Conservation (phyloP, 2,329 filamentous ascomycete species). For the Ascochyta koolunga region DNA sequence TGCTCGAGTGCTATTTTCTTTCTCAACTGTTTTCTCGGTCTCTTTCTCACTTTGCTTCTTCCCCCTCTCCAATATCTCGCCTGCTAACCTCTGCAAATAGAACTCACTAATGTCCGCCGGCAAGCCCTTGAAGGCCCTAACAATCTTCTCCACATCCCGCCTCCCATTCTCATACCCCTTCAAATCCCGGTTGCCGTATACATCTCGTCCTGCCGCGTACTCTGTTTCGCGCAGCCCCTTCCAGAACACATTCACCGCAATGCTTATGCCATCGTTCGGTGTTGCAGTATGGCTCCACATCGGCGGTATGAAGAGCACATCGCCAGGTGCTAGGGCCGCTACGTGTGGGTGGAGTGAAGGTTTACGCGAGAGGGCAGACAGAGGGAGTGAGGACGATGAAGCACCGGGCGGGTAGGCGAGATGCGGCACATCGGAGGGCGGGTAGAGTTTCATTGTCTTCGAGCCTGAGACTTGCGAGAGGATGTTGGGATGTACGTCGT, state of each 20-base stretch:
- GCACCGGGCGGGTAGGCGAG: conserved; percentile 76
- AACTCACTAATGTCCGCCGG: conserved; percentile 73
- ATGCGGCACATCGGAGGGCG: conserved; percentile 73
- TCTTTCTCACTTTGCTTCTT: conserved; percentile 5
- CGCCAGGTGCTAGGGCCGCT: conserved; percentile 70
- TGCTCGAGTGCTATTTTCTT: background rate
- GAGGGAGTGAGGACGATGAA: conserved; percentile 73
- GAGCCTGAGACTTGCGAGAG: conserved; percentile 78
- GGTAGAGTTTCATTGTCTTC: conserved; percentile 78
- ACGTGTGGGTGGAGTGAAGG: conserved; percentile 60
- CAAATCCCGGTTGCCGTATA: conserved; percentile 87
- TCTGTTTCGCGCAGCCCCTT: conserved; percentile 65
- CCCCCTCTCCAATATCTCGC: conserved; percentile 62
- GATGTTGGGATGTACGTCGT: conserved; percentile 89
- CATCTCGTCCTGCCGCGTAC: conserved; percentile 77
- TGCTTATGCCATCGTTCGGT: conserved; percentile 60
- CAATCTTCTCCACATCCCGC: conserved; percentile 71
- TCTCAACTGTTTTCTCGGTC: background rate
- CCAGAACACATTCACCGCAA: conserved; percentile 93
- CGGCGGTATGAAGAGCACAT: conserved; percentile 80
- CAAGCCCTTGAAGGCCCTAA: conserved; percentile 66
- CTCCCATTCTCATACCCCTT: conserved; percentile 83
- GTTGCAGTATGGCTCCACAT: conserved; percentile 82
- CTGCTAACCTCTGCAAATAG: conserved; percentile 74
- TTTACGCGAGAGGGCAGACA: conserved; percentile 51